Conservation (phyloP, 371 early-diverging fungal species). For the Mucor velutinosus region DNA sequence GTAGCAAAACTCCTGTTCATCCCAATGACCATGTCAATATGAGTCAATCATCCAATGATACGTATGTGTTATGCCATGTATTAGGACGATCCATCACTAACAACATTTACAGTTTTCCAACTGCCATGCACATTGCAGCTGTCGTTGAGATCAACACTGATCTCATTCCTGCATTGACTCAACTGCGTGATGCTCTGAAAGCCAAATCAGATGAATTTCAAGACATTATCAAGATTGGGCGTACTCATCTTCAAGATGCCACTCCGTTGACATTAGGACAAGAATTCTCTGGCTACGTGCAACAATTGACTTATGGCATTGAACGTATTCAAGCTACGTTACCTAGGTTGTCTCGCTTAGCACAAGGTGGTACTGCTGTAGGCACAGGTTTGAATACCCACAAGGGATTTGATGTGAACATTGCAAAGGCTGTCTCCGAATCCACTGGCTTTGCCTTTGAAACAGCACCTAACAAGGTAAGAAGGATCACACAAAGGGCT, state of each 20-base stretch:
- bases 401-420: constrained; percentile 84
- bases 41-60: constrained; percentile 95
- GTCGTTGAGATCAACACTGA: constrained; percentile 76
- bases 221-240: constrained; percentile 94
- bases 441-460: constrained; percentile 83
- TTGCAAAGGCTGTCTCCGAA: constrained; percentile 80
- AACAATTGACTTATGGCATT: constrained; percentile 83
- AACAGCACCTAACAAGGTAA: constrained; percentile 92
- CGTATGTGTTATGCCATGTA: constrained; percentile 42
- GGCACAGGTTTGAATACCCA: constrained; percentile 96
- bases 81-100: not conserved
- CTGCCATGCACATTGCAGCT: constrained; percentile 97
- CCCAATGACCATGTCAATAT: constrained; percentile 98
- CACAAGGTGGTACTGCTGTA: constrained; percentile 96
- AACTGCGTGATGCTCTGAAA: constrained; percentile 74
- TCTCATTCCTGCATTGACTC: constrained; percentile 80
- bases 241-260: constrained; percentile 94
- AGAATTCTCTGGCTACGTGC: constrained; percentile 95
- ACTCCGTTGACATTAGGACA: constrained; percentile 96
- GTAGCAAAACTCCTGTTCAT: constrained; percentile 91
- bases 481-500: not conserved
- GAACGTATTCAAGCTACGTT: constrained; percentile 80
- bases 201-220: constrained; percentile 76
- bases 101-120: constrained; percentile 72
- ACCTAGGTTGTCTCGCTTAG: constrained; percentile 85